Evolutionary conservation across 148 eudicot species (phyloP).

Genomic region (Chenopodium album): DNA sequence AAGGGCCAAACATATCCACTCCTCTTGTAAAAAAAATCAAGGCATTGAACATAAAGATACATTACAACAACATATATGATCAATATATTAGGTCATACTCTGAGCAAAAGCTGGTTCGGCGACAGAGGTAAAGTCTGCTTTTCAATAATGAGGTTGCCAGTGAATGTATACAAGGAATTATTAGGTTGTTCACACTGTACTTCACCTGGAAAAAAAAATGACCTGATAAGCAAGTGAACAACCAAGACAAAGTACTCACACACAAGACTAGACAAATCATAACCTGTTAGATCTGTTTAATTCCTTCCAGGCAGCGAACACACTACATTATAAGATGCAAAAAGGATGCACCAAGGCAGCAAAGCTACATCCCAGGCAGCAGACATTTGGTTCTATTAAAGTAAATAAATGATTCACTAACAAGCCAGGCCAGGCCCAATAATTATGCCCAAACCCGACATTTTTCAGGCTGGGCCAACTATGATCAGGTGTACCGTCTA

Average conservation of each 20-base stretch:
- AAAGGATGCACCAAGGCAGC: not conserved
- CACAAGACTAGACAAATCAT: not conserved
- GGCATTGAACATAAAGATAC: not conserved
- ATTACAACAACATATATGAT: not conserved
- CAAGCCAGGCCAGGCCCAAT: not conserved
- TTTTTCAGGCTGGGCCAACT: too few relatives aligned
- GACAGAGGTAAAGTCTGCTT: conserved; percentile 84
- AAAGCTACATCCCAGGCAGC: conserved; percentile 10
- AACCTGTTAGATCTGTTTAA: not conserved
- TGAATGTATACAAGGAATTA: conserved; percentile 93
- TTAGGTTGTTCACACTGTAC: conserved; percentile 96
- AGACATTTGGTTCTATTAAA: not conserved
- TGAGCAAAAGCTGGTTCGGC: conserved; percentile 89
- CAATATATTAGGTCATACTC: conserved; percentile 48
- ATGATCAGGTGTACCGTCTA: not conserved
- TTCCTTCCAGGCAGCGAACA: too few relatives aligned
- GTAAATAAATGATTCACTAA: not conserved
- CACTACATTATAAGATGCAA: not conserved
- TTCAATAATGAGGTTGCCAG: conserved; percentile 85
- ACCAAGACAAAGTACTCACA: conserved; percentile 6
- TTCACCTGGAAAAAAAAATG: conserved; percentile 59
- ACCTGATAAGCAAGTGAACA: conserved; percentile 14
- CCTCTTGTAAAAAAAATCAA: not conserved
- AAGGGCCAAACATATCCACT: not conserved
- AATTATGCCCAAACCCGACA: too few relatives aligned